Percentiles rank a stretch among this genome's conserved stretches.
Conservation (phyloP, 2,329 filamentous ascomycete genomes). For the Ascosphaera apis region DNA sequence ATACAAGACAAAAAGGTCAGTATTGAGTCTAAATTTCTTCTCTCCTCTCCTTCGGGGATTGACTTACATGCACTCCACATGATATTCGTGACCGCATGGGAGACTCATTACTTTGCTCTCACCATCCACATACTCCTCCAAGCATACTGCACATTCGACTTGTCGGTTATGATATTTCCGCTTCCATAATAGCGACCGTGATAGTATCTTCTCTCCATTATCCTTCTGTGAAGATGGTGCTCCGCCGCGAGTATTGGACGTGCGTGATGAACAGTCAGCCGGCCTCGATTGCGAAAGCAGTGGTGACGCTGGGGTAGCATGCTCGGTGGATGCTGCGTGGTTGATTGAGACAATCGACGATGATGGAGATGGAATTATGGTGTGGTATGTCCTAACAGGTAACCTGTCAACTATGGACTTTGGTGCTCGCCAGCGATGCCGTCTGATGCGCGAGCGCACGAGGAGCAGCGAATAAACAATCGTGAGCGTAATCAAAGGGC, state of each 20-base stretch:
- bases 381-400: slow-evolving; percentile 90
- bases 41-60: background rate
- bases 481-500: slow-evolving; percentile 73
- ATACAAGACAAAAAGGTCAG: slow-evolving; percentile 1
- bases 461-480: slow-evolving; percentile 80
- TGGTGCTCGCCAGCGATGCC: slow-evolving; percentile 84
- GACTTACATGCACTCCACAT: slow-evolving; percentile 93
- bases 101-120: slow-evolving; percentile 91
- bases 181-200: slow-evolving; percentile 20
- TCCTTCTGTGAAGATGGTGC: too few species aligned
- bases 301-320: slow-evolving; percentile 54
- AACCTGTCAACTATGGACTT: slow-evolving; percentile 87
- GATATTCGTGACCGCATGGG: slow-evolving; percentile 93
- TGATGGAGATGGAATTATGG: slow-evolving; percentile 42
- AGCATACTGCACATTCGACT: slow-evolving; percentile 83
- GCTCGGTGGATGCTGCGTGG: slow-evolving; percentile 32
- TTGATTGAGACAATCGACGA: slow-evolving; percentile 25
- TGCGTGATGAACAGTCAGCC: background rate
- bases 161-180: slow-evolving; percentile 39
- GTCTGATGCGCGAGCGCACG: slow-evolving; percentile 65
- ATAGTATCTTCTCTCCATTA: slow-evolving; percentile 26
- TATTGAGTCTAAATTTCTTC: background rate
- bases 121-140: slow-evolving; percentile 90
- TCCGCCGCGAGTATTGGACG: background rate
- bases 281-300: slow-evolving; percentile 31